Conservation (phyloP, 257 asterid genomes). For the Eucommia ulmoides region DNA sequence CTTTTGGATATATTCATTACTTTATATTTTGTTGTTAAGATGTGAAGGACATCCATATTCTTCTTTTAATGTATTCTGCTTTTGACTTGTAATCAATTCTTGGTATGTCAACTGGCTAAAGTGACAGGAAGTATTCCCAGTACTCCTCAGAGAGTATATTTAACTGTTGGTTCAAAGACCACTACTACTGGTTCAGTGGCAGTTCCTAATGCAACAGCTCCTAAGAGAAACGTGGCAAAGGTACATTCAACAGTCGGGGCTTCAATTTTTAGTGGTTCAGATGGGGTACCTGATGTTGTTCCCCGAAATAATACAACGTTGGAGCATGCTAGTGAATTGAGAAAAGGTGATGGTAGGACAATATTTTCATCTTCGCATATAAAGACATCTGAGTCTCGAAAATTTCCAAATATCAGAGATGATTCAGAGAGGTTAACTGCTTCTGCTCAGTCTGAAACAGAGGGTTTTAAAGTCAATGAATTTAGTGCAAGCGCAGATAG, state of each 20-base stretch:
- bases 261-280: slow-evolving; percentile 49
- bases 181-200: slow-evolving; percentile 37
- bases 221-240: background rate
- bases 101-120: slow-evolving; percentile 22
- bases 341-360: slow-evolving; percentile 61
- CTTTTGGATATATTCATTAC: too few relatives aligned
- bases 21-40: too few relatives aligned
- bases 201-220: slow-evolving; percentile 23
- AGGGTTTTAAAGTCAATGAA: slow-evolving; percentile 36
- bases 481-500: slow-evolving; percentile 28
- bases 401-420: slow-evolving; percentile 38
- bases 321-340: slow-evolving; percentile 63
- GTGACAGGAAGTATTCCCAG: slow-evolving; percentile 54
- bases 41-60: too few relatives aligned
- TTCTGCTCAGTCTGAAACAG: slow-evolving; percentile 38
- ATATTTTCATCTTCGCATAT: slow-evolving; percentile 49
- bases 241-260: background rate
- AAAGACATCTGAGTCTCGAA: slow-evolving; percentile 51
- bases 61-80: background rate
- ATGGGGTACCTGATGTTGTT: slow-evolving; percentile 65
- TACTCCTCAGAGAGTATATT: slow-evolving; percentile 64
- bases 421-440: slow-evolving; percentile 38
- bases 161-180: slow-evolving; percentile 3
- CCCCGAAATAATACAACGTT: slow-evolving; percentile 61
- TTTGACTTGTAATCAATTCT: slow-evolving; percentile 4